These are phyloP conservation scores for Pulveroboletus ravenelii DNA, from an alignment of 768 basidiomycete species.

Conservation along the genomic window DNA sequence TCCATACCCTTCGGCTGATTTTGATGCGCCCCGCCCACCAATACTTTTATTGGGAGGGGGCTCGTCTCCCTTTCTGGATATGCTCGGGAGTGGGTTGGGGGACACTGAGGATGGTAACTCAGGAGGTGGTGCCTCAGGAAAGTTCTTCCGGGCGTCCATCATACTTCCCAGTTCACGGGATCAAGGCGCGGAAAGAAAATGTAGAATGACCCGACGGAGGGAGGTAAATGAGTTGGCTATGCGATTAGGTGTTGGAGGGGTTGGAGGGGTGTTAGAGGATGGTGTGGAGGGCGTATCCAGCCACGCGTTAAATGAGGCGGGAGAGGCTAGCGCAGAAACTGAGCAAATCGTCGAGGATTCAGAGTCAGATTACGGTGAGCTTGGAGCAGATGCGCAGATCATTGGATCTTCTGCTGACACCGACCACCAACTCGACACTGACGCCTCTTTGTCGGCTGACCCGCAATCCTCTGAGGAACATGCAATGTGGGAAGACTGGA, in stretches of 20 bases:
- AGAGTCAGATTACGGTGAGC: constrained; percentile 8
- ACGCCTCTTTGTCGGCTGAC: constrained; percentile 1
- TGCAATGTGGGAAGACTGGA: constrained; percentile 63
- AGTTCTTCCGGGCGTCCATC: constrained; percentile 66
- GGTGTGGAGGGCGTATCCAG: neutral
- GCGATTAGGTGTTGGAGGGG: constrained; percentile 75
- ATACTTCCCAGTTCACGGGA: constrained; percentile 63
- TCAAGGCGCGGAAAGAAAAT: constrained; percentile 46
- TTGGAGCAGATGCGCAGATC: constrained; percentile 17
- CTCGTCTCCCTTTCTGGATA: constrained; percentile 22
- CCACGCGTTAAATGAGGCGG: neutral
- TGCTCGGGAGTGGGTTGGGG: constrained; percentile 16
- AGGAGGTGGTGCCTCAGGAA: constrained; percentile 16
- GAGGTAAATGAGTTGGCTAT: constrained; percentile 79
- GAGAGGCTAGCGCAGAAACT: constrained; percentile 2
- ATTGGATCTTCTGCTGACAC: constrained; percentile 14
- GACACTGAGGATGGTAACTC: constrained; percentile 16
- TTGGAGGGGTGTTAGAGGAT: constrained; percentile 60
- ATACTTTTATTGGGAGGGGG: constrained; percentile 24
- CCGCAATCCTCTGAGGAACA: constrained; percentile 18
- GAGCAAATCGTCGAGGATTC: constrained; percentile 4
- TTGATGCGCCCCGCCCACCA: constrained; percentile 22
- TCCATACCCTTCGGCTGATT: constrained; percentile 21
- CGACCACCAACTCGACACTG: neutral
- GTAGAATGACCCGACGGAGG: constrained; percentile 56